Conservation (phyloP, 495 filamentous ascomycete genomes). For the Penicillium subrubescens region DNA sequence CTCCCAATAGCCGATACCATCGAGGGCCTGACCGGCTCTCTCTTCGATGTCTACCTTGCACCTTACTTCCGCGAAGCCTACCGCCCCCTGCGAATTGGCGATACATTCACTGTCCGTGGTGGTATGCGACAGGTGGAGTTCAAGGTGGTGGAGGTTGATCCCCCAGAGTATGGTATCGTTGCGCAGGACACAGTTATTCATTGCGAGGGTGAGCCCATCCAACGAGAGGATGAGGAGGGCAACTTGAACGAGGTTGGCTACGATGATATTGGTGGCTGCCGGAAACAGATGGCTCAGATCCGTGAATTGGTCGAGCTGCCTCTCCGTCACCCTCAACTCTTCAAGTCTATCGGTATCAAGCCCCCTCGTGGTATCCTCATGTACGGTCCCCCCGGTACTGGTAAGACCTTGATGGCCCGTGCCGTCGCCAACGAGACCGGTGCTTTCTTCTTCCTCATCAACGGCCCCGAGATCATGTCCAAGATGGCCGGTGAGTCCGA, state of each 20-base stretch:
- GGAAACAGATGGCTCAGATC: constrained; percentile 99
- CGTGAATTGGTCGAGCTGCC: constrained; percentile 97
- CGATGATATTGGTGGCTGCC: constrained; percentile 98
- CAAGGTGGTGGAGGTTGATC: constrained; percentile 98
- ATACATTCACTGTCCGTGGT: constrained; percentile 94
- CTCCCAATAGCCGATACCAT: constrained; percentile 98
- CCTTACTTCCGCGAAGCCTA: constrained; percentile 99
- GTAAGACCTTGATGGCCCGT: constrained; percentile 99
- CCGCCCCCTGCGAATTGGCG: constrained; percentile 91
- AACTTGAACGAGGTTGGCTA: constrained; percentile 99
- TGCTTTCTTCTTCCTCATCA: constrained; percentile 99
- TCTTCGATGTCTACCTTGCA: constrained; percentile 98
- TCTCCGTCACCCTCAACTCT: constrained; percentile 93
- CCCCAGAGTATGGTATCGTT: constrained; percentile 96
- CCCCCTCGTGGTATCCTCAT: constrained; percentile 97
- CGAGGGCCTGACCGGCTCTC: constrained; percentile 92
- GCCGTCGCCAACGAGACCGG: constrained; percentile 98
- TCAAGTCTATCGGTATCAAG: constrained; percentile 99
- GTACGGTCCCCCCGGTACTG: constrained; percentile 96
- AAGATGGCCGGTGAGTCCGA: constrained; percentile 99
- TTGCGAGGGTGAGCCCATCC: constrained; percentile 97
- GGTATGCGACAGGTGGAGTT: constrained; percentile 99
- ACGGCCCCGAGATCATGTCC: constrained; percentile 98
- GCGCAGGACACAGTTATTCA: constrained; percentile 98
- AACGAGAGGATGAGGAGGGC: constrained; percentile 98